These are phyloP conservation scores for Avena eriantha DNA, from an alignment of 176 grass and related monocot genomes.

Conservation along the genomic window DNA sequence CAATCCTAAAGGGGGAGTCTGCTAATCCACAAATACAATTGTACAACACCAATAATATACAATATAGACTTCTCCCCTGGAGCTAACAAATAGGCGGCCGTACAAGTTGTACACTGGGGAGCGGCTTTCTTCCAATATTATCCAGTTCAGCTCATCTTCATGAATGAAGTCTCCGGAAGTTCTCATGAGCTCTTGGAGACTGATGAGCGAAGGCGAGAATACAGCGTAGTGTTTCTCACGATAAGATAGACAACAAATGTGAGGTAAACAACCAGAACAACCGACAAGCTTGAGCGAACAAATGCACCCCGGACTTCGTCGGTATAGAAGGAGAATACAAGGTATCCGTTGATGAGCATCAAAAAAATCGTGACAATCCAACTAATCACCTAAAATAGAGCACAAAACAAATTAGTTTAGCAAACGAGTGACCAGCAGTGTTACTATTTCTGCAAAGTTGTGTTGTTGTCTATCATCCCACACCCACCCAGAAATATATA, in stretches of 20 bases:
- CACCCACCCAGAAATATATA: neutral
- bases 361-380: slow-evolving; percentile 87
- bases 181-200: slow-evolving; percentile 63
- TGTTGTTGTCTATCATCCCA: neutral
- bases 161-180: neutral
- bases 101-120: slow-evolving; percentile 38
- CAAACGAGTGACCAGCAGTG: neutral
- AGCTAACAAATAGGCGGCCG: slow-evolving; percentile 35
- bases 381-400: slow-evolving; percentile 68
- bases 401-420: neutral
- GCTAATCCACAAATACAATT: slow-evolving; percentile 43
- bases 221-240: slow-evolving; percentile 52
- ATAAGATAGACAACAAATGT: slow-evolving; percentile 83
- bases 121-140: slow-evolving; percentile 30
- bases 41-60: slow-evolving; percentile 39
- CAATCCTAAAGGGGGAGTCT: slow-evolving; percentile 37
- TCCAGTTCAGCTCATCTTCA: slow-evolving; percentile 29
- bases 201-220: slow-evolving; percentile 59
- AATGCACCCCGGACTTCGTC: slow-evolving; percentile 67
- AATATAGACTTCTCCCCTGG: slow-evolving; percentile 30
- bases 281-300: slow-evolving; percentile 65
- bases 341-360: slow-evolving; percentile 94
- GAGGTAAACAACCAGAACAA: slow-evolving; percentile 63
- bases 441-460: neutral
- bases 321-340: slow-evolving; percentile 79